These are phyloP conservation scores for Cyanidiococcus yangmingshanensis DNA, from an alignment of 23 red algal genomes.

Conservation along the genomic window DNA sequence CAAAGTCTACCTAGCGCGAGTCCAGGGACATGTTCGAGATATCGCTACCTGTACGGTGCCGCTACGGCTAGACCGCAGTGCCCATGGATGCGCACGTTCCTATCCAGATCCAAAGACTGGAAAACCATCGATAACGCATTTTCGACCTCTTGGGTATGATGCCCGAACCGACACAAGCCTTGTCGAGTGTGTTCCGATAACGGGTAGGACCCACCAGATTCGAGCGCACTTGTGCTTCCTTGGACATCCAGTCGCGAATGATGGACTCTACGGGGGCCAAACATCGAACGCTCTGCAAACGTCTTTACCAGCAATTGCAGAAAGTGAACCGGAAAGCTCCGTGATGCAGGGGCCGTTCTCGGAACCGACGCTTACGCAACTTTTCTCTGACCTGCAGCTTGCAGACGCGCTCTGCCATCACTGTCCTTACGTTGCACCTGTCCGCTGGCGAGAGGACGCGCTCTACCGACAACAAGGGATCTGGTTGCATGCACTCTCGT, in stretches of 20 bases:
- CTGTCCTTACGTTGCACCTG: constrained; percentile 13
- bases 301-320: not conserved
- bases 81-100: not conserved
- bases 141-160: constrained; percentile 3
- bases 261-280: not conserved
- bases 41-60: not conserved
- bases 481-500: constrained; percentile 15
- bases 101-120: not conserved
- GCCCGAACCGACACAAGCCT: not conserved
- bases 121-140: not conserved
- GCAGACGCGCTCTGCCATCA: constrained; percentile 6
- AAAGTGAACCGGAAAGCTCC: not conserved
- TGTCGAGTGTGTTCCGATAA: not conserved
- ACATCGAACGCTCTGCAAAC: not conserved
- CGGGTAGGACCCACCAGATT: constrained; percentile 2
- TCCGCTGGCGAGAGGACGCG: constrained; percentile 5
- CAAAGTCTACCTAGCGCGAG: constrained; percentile 59
- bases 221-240: not conserved
- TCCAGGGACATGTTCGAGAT: constrained; percentile 46
- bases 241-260: constrained; percentile 15
- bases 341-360: not conserved
- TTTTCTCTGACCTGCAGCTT: constrained; percentile 1
- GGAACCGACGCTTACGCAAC: not conserved
- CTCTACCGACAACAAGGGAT: not conserved
- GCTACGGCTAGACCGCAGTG: not conserved